Conservation (phyloP, 2,329 filamentous ascomycete species). For the Colletotrichum sp. region DNA sequence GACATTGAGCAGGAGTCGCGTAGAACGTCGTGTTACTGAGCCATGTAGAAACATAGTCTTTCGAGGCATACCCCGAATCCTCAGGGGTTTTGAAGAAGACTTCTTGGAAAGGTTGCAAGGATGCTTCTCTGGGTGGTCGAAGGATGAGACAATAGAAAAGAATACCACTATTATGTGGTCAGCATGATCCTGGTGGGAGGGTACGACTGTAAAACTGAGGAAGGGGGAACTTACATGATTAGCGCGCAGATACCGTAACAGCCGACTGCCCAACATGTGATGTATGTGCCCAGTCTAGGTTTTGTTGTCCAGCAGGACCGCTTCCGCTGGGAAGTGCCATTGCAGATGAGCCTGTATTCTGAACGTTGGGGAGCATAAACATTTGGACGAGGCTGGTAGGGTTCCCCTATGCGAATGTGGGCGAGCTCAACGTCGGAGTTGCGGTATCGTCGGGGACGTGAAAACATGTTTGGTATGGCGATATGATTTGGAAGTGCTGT, state of each 20-base stretch:
- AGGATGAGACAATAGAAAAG: background rate
- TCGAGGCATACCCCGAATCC: background rate
- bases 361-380: background rate
- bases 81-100: background rate
- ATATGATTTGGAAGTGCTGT: background rate
- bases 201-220: background rate
- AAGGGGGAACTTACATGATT: background rate
- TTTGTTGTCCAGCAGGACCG: background rate
- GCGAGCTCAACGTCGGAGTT: background rate
- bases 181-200: accelerated
- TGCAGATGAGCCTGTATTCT: background rate
- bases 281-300: accelerated
- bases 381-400: background rate
- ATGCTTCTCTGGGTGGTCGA: background rate
- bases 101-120: background rate
- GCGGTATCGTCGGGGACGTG: background rate
- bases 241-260: background rate
- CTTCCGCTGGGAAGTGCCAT: background rate
- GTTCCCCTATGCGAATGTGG: background rate
- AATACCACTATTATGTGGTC: background rate
- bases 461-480: background rate
- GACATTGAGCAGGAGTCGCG: background rate
- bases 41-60: background rate
- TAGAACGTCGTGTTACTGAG: background rate
- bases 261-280: background rate